Evolutionary conservation across 495 filamentous ascomycete species (phyloP).

Genomic region (Aspergillus wentii): DNA sequence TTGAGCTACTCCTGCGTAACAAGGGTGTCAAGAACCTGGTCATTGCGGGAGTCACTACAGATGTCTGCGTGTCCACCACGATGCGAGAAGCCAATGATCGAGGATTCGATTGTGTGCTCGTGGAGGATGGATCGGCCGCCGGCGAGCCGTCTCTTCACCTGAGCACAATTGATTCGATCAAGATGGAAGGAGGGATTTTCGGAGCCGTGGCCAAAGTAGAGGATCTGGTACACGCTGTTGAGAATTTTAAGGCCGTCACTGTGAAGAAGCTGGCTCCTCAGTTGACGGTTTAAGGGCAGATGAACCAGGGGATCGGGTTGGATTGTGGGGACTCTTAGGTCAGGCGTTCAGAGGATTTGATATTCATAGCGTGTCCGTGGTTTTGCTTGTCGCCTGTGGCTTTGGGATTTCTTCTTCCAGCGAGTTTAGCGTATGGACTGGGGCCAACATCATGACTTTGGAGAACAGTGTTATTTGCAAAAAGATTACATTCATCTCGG

Average conservation of each 20-base stretch:
- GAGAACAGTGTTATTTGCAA: too few relatives aligned
- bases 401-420: conserved; percentile 1
- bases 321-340: too few relatives aligned
- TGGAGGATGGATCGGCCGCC: conserved; percentile 51
- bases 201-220: conserved; percentile 43
- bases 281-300: conserved; percentile 26
- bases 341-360: neutral
- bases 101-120: conserved; percentile 63
- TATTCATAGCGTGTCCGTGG: too few relatives aligned
- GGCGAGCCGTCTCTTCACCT: conserved; percentile 42
- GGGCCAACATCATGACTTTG: too few relatives aligned
- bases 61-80: conserved; percentile 66
- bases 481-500: too few relatives aligned
- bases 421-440: too few relatives aligned
- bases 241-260: conserved; percentile 38
- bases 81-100: conserved; percentile 70
- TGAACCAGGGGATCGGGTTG: too few relatives aligned
- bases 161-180: conserved; percentile 47
- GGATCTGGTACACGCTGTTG: conserved; percentile 46
- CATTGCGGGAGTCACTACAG: conserved; percentile 62
- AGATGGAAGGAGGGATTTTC: conserved; percentile 57
- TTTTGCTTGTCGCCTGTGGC: conserved; percentile 1
- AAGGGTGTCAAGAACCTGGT: conserved; percentile 64
- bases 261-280: conserved; percentile 44
- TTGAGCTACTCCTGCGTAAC: conserved; percentile 55